Base-by-base conservation (phyloP, 306 rosid species). In the Lithocarpus polystachyus region DNA sequence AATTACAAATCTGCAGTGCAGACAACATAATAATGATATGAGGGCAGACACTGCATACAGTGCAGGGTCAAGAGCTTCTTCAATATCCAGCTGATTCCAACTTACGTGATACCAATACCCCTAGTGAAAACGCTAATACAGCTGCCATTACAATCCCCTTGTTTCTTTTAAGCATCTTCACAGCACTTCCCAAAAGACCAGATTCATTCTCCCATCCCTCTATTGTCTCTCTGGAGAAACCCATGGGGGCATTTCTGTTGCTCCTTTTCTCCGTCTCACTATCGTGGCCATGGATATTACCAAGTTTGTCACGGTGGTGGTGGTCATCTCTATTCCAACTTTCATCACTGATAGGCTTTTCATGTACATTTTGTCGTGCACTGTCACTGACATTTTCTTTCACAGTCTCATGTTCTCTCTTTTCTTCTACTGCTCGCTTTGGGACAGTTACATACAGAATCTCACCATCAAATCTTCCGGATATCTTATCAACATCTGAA, bases 371-470 rank as follows among this genome's bases (percentile, higher is more conserved):
- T 80, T 83, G 82, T 77, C 71, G 60, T 81, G 65, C 22, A 56
- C 81, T 77, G 55, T n/a, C 78, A 33, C 14, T 51, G 6, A 18
- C 82, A 37, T 77, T 70, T 53, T 56, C 45, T 22, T 79, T 71
- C 48, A 18, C 65, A 52, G 68, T 29, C 54, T 81, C 84, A 40
- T 73, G 73, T 56, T 82, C 86, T 81, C 60, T 79, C 78, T 14
- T 75, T 72, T 69, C 78, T 55, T 80, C 74, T 26, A 33, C 80
- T 9, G 48, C 78, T 59, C 17, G 48, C 79, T 88, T 87, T 23
- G 90, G 91, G 60, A 91, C 70, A 31, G 88, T 93, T 60, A 89
- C 89, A 24, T 60, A 73, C 18, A 93, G 97, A 69, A 93, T 83
- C 75, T 77, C 93, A 5, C 79, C 64, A 0, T 89, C 93, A 35